Percentiles rank a stretch among this genome's conserved stretches.
These are phyloP conservation scores for Amanita thiersii DNA, from an alignment of 768 basidiomycete genomes.

Conservation along the genomic window DNA sequence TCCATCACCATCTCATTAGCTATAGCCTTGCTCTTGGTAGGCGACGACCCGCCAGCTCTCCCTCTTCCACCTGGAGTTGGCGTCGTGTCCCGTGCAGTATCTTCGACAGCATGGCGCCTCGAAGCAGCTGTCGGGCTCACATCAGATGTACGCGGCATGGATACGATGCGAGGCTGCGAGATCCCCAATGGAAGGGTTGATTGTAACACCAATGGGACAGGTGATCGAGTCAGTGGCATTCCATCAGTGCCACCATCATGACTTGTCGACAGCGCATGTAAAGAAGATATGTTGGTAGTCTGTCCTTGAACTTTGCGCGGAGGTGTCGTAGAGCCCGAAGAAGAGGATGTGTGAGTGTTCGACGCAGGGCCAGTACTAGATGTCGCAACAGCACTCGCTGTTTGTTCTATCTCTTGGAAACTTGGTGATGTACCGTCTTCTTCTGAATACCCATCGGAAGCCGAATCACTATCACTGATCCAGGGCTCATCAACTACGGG, in stretches of 20 bases:
- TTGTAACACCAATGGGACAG: not conserved
- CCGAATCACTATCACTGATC: slow-evolving; percentile 5
- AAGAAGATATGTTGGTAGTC: not conserved
- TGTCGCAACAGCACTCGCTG: slow-evolving; percentile 29
- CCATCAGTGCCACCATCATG: no score
- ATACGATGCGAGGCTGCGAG: no score
- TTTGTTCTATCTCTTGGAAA: slow-evolving; percentile 18
- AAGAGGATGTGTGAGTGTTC: not conserved
- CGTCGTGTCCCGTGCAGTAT: not conserved
- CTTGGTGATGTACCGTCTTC: slow-evolving; percentile 24
- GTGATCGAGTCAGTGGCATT: not conserved
- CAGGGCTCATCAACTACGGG: no score
- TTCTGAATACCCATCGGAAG: slow-evolving; percentile 12
- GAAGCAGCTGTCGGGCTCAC: no score
- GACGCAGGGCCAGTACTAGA: slow-evolving; percentile 24
- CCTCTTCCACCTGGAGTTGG: not conserved
- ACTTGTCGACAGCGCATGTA: not conserved
- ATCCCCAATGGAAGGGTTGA: no score
- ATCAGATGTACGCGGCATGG: no score
- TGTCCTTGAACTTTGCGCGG: no score
- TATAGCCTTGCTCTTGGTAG: not conserved
- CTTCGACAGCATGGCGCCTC: no score
- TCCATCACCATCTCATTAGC: slow-evolving; percentile 3
- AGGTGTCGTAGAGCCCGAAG: slow-evolving; percentile 4
- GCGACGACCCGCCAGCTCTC: slow-evolving; percentile 1